A percentile compares a stretch with the other conserved stretches of the same genome.
phyloP scores from a whole-genome alignment of 768 basidiomycete species.

The Hygrophorus russula region DNA sequence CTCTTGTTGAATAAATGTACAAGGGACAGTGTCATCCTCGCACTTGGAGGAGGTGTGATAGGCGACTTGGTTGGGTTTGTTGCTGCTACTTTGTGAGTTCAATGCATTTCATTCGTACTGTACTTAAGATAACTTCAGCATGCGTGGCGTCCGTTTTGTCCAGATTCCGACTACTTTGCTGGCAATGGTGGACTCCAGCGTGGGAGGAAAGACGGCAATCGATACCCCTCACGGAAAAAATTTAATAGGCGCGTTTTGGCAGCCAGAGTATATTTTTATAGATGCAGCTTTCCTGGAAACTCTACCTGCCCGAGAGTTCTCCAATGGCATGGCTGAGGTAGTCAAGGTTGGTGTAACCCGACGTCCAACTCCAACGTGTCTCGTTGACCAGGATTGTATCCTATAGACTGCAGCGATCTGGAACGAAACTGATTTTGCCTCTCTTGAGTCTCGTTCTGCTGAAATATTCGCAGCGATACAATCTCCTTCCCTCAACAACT shows the following conservation, averaged over 20 bases:
- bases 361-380: not conserved
- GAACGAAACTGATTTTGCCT: constrained; percentile 82
- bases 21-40: constrained; percentile 85
- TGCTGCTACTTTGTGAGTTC: constrained; percentile 86
- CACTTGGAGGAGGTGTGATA: constrained; percentile 94
- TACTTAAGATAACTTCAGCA: constrained; percentile 35
- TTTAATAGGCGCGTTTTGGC: constrained; percentile 97
- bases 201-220: constrained; percentile 99
- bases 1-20: constrained; percentile 82
- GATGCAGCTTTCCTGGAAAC: constrained; percentile 94
- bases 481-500: constrained; percentile 40
- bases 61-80: constrained; percentile 96
- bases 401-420: constrained; percentile 97
- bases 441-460: constrained; percentile 74
- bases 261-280: constrained; percentile 95
- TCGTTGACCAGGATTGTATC: constrained; percentile 4
- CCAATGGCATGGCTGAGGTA: constrained; percentile 99
- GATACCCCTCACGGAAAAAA: constrained; percentile 98
- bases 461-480: constrained; percentile 84
- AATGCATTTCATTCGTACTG: not conserved
- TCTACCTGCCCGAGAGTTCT: constrained; percentile 83
- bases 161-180: constrained; percentile 95
- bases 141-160: constrained; percentile 92
- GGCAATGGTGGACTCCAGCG: constrained; percentile 97
- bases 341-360: constrained; percentile 59